Evolutionary conservation across 176 grass and related monocot species (phyloP).

Genomic region (Elymus sibiricus): DNA sequence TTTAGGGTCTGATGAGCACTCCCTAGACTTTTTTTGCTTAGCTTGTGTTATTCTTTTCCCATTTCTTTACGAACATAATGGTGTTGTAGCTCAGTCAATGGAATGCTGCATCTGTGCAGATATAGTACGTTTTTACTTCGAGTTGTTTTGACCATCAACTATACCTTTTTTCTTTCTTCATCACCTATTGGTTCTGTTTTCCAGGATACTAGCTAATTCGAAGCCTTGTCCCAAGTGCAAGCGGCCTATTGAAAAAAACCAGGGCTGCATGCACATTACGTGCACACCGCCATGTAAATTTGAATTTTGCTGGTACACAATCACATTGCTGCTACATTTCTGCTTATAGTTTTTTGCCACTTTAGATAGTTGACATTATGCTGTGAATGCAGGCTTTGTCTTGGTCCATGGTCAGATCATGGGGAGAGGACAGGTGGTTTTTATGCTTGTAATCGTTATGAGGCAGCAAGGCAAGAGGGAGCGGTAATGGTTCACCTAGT

Average conservation of each 20-base stretch:
- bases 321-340: constrained; percentile 18
- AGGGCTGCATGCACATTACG: constrained; percentile 99
- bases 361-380: background rate
- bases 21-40: background rate
- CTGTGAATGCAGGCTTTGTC: constrained; percentile 74
- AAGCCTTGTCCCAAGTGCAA: constrained; percentile 99
- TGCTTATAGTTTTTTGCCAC: constrained; percentile 25
- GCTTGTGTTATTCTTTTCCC: background rate
- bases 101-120: background rate
- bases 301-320: constrained; percentile 98
- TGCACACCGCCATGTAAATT: constrained; percentile 99
- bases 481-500: constrained; percentile 60
- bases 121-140: constrained; percentile 9
- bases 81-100: background rate
- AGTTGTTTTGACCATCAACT: background rate
- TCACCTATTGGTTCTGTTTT: constrained; percentile 23
- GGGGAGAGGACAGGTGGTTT: constrained; percentile 98
- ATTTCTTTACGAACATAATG: background rate
- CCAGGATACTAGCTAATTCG: constrained; percentile 96
- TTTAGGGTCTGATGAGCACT: background rate
- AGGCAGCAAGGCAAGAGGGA: constrained; percentile 97
- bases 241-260: constrained; percentile 98
- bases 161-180: constrained; percentile 8
- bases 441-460: constrained; percentile 99
- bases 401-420: constrained; percentile 96